These are phyloP conservation scores for Candida tunisiensis DNA, from an alignment of 1,139 yeast genomes.

Conservation along the genomic window DNA sequence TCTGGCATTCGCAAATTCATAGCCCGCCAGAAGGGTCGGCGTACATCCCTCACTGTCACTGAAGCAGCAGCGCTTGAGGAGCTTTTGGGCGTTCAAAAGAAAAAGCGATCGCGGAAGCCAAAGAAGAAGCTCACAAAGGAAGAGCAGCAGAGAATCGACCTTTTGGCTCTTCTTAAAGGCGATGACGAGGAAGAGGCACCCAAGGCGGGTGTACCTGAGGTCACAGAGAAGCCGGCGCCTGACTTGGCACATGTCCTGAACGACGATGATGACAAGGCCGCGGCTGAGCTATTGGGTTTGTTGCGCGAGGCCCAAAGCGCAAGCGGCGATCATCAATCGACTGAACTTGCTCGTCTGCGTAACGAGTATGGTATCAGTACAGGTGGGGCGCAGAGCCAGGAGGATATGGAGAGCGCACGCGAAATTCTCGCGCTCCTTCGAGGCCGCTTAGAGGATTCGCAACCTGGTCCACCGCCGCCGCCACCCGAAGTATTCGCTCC, in stretches of 20 bases:
- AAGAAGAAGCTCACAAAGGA: no score
- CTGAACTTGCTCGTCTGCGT: slow-evolving; percentile 14
- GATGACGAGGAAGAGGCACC: no score
- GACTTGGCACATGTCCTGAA: neutral
- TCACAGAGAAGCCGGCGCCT: slow-evolving; percentile 3
- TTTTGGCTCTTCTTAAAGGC: no score
- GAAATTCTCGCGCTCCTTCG: slow-evolving; percentile 16
- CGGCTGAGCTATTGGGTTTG: slow-evolving; percentile 8
- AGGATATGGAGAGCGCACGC: slow-evolving; percentile 15
- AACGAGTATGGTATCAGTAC: slow-evolving; percentile 6
- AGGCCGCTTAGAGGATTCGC: slow-evolving; percentile 6
- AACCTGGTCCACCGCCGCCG: neutral
- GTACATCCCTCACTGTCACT: slow-evolving; percentile 12
- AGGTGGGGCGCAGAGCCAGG: slow-evolving; percentile 6
- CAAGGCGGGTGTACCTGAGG: slow-evolving; percentile 10
- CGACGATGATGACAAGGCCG: slow-evolving; percentile 1
- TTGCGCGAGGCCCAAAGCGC: slow-evolving; percentile 5
- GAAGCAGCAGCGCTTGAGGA: slow-evolving; percentile 19
- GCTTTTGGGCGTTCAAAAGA: slow-evolving; percentile 17
- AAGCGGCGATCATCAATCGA: slow-evolving; percentile 7
- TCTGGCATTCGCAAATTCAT: slow-evolving; percentile 15
- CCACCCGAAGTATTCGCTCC: slow-evolving; percentile 1
- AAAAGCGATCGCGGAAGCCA: no score
- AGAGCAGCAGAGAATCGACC: no score
- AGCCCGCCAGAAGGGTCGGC: slow-evolving; percentile 14